Base-by-base conservation (phyloP, 2,329 filamentous ascomycete genomes). In the Calonectria pauciramosa region DNA sequence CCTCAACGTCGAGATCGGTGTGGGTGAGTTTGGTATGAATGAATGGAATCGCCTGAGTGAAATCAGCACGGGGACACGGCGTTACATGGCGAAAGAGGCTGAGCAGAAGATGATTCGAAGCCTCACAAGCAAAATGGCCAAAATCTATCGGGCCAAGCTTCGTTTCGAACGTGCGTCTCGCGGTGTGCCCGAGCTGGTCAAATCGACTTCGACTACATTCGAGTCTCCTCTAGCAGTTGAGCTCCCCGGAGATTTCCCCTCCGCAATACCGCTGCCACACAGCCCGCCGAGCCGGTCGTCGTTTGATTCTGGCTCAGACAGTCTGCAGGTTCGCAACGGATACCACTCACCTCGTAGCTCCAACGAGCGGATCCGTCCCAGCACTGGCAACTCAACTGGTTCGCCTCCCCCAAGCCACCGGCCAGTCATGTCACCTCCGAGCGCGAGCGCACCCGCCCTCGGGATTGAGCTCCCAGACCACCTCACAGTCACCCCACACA, bases 1-100 rank as follows among this genome's bases (percentile, higher is more conserved):
- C 10, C 88, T 99, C n/a, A 99, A 99, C 78, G 97, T 99, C 51
- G 96, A 99, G 82, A 93, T 98, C 20, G 97, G 96, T 1, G 96
- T 99, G 4, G 96, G 96, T 68, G 97, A 99, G 82, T 99, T 98
- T 83, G 96, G 95, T 67, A 99, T 99, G 96, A 99, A 99, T 83
- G 97, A 99, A 84, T 99, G 97, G 97, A 92, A 95, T 80, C 92
- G 96, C 4, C 87, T 99, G n/a, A 94, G 95, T 32, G 96, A 98
- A 68, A 99, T 99, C 86, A 98, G 95, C 87, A 98, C 95, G 18
- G 94, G 94, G 82, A 99, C 97, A 0, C 91, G 95, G 78, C 92
- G 94, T 76, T 99, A 99, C 83, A 90, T 99, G 68, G 88, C 89
- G 10, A 93, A 93, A 75, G 89, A 90, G 14, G 92, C 92, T 0